phyloP scores from a whole-genome alignment of 805 yeast species.

The Nakazawaea wyomingensis region DNA sequence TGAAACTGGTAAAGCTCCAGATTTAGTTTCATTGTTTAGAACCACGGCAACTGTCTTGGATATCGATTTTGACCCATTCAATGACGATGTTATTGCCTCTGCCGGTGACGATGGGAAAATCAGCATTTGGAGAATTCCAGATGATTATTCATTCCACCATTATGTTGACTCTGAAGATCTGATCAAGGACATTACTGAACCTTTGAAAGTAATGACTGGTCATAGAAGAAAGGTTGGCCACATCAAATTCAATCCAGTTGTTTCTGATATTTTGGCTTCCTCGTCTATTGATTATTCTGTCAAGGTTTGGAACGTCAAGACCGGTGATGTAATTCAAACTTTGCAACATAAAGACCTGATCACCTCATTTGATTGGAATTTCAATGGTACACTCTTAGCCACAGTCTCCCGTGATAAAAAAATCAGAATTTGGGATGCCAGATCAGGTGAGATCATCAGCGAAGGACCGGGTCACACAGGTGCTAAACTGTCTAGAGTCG shows the following conservation, averaged over 20 bases:
- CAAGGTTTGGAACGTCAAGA: constrained; percentile 83
- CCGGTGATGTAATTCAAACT: constrained; percentile 65
- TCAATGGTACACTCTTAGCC: constrained; percentile 81
- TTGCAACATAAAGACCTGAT: constrained; percentile 86
- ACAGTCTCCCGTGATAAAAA: constrained; percentile 89
- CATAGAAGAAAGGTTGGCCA: constrained; percentile 94
- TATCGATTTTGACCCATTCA: constrained; percentile 92
- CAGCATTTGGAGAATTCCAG: constrained; percentile 84
- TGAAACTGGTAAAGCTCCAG: constrained; percentile 92
- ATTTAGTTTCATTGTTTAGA: constrained; percentile 85
- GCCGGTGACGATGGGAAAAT: constrained; percentile 79
- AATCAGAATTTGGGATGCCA: constrained; percentile 87
- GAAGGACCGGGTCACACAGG: constrained; percentile 92
- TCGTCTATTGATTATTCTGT: constrained; percentile 88
- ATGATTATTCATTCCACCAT: constrained; percentile 66
- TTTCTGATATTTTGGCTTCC: constrained; percentile 80
- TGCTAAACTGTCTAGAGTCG: constrained; percentile 83
- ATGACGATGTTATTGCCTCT: constrained; percentile 68
- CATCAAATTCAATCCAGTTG: constrained; percentile 83
- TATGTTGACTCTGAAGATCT: constrained; percentile 49
- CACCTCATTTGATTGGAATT: constrained; percentile 88
- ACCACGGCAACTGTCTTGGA: constrained; percentile 95
- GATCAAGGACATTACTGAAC: constrained; percentile 57
- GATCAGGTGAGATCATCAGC: constrained; percentile 64
- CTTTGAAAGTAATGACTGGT: constrained; percentile 69